Conservation (phyloP, 306 rosid species). For the Notholithocarpus densiflorus region DNA sequence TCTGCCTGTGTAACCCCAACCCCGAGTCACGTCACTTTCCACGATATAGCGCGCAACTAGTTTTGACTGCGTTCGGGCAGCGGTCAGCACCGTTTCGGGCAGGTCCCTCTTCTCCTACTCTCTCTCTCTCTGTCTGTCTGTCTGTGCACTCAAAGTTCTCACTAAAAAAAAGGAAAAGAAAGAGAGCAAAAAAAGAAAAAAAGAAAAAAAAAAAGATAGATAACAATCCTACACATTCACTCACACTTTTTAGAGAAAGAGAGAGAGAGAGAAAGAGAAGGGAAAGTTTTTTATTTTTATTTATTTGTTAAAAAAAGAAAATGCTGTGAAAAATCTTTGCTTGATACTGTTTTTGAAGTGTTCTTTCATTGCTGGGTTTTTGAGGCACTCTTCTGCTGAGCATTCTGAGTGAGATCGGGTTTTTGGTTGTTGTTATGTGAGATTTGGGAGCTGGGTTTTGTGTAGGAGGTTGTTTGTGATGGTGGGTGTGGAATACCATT, state of each 20-base stretch:
- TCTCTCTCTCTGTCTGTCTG: constrained; percentile 18
- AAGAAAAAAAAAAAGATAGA: constrained; percentile 1
- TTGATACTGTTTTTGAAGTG: neutral
- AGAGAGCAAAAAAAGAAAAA: neutral
- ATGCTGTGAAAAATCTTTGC: neutral
- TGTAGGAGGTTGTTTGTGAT: constrained; percentile 10
- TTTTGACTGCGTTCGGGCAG: constrained; percentile 87
- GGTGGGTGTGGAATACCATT: constrained; percentile 42
- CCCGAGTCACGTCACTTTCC: constrained; percentile 86
- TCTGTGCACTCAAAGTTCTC: constrained; percentile 57
- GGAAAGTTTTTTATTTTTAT: constrained; percentile 8
- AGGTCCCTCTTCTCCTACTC: constrained; percentile 16
- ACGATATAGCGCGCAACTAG: constrained; percentile 63
- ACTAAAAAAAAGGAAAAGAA: constrained; percentile 14
- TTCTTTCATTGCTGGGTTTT: constrained; percentile 2
- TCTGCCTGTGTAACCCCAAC: neutral
- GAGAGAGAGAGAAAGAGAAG: constrained; percentile 26
- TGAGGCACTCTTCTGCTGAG: constrained; percentile 18
- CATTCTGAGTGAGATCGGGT: constrained; percentile 59
- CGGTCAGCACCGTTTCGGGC: constrained; percentile 91
- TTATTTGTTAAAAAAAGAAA: neutral
- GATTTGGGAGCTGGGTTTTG: constrained; percentile 48
- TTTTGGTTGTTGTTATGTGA: constrained; percentile 31
- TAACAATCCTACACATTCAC: constrained; percentile 37
- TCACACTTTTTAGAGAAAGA: constrained; percentile 21